Base-by-base conservation (phyloP, 2,329 filamentous ascomycete genomes). In the Camillea tinctor region DNA sequence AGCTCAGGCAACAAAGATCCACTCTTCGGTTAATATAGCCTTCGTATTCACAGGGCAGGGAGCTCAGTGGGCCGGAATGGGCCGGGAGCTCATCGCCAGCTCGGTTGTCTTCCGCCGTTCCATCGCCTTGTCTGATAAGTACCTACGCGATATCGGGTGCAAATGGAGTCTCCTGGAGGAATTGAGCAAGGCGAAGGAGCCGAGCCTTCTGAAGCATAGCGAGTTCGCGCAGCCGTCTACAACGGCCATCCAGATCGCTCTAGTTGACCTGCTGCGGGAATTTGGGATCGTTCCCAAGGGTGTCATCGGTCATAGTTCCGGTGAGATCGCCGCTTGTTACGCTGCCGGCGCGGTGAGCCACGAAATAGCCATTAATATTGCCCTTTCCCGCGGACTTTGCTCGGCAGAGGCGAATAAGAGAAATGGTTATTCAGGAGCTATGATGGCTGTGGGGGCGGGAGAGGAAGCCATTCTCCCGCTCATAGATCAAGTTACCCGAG, bases 261-360 rank as follows among this genome's bases (percentile, higher is more conserved):
- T 75, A 1, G 69, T 75, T 1, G 68, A 75, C 36, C 60, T 75
- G 0, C 60, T 76, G 4, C 53, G 50, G 8, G 59, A 49, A 1
- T 62, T 60, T 26, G 71, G 67, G 1, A 51, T 76, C 3, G 44
- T 3, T 0, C 70, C 71, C 2, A 54, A 56, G 6, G 67, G 62
- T 15, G 69, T 73, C 13, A 67, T 72, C 5, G 74, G 74, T 20
- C 74, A 76, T 62, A 75, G 73, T 1, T 73, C 71, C 0, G 74
- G 74, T 7, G 74, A 76, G 55, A 74, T 76, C 19, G 73, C 68
- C 0, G 73, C 72, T 0, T 71, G 71, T 0, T 74, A 73, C 50
- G 68, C 71, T 2, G 66, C 66, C 8, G 68, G 69, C 0, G 55
- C 60, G 3, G 64, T 75, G 55, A 53, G 68, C 61, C 23, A 69